Evolutionary conservation across 805 yeast genomes (phyloP), one percentile per base, ranked within the genome.

Genomic region (Metschnikowia lochheadii): DNA sequence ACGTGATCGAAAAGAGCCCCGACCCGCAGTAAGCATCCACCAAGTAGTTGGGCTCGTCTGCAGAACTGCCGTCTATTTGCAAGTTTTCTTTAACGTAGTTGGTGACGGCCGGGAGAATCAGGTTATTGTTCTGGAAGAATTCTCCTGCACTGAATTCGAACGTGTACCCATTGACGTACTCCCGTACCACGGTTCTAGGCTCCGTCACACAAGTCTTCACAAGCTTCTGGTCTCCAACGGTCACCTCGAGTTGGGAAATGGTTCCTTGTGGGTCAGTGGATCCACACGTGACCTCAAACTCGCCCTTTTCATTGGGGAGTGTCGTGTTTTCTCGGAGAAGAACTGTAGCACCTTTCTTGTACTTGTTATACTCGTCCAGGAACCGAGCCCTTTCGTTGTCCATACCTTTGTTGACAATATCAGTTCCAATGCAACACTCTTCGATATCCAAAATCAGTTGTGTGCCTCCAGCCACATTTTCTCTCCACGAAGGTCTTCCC

Each of bases 1-100:
- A 85, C 7, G 97, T 83, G 51, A 94, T 84, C 54, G 95, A 87
- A 68, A 94, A 94, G 40, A 94, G 73, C 0, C 99, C 99, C 3
- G 96, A 87, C 1, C 98, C 98, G 75, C 98, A 91, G 71, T 91
- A 91, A 0, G 97, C 96, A 67, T 91, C 98, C 26, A 91, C 96
- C 44, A 91, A 70, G 63, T 83, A 89, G 60, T 81, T 80, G 31
- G 67, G 67, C 48, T 64, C 65, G 26, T 60, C 67, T 2, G 62
- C 60, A 7, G 56, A 49, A 40, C 59, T 62, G 31, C 73, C 75
- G 6, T 67, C 70, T 18, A 72, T 74, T 4, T 67, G 63, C 47
- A 91, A 69, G 61, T 89, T 88, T 7, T 82, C 77, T 52, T 85
- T 80, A 15, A 94, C 99, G 64, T 89, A 91, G 38, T 76, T 74